A percentile compares a stretch with the other conserved stretches of the same genome.
Evolutionary conservation across 78 protist species (phyloP).

Genomic region (Protostelium mycophagum): DNA sequence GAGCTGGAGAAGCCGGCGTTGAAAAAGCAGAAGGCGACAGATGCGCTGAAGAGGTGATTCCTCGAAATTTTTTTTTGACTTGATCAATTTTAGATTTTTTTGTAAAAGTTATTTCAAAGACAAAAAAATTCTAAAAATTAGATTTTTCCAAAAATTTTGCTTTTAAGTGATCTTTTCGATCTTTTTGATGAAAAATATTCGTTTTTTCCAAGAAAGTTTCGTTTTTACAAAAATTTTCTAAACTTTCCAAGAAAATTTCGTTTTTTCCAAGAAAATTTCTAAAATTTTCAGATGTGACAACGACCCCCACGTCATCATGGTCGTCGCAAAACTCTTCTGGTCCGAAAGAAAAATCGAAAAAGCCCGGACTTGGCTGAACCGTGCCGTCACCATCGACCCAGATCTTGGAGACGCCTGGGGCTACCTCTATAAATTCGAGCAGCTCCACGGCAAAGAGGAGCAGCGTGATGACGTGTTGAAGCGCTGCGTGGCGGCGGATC

Average conservation of each 20-base stretch:
- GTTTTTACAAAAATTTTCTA: background rate
- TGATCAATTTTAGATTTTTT: constrained; percentile 47
- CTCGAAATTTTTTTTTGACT: constrained; percentile 31
- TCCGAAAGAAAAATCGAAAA: constrained; percentile 73
- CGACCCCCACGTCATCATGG: constrained; percentile 49
- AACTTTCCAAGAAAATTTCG: background rate
- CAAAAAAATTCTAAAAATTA: too few species aligned
- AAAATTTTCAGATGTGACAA: constrained; percentile 31
- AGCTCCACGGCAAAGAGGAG: constrained; percentile 64
- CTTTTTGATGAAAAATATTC: too few species aligned
- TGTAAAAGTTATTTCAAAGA: too few species aligned
- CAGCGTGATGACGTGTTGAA: constrained; percentile 38
- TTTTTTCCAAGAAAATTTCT: constrained; percentile 4
- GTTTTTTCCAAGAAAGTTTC: background rate
- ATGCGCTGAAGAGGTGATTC: constrained; percentile 63
- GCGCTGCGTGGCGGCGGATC: constrained; percentile 76
- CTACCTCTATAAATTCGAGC: constrained; percentile 61
- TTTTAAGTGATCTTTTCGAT: too few species aligned
- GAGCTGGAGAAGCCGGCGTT: constrained; percentile 54
- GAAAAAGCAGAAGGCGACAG: constrained; percentile 47
- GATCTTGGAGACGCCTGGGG: constrained; percentile 95
- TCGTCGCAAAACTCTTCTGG: constrained; percentile 75
- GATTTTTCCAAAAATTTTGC: too few species aligned
- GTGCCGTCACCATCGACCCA: constrained; percentile 67
- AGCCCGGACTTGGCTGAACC: constrained; percentile 86